Evolutionary conservation across 352 stramenopile genomes (phyloP), one percentile per base, ranked within the genome.

Genomic region (Phytophthora nicotianae): DNA sequence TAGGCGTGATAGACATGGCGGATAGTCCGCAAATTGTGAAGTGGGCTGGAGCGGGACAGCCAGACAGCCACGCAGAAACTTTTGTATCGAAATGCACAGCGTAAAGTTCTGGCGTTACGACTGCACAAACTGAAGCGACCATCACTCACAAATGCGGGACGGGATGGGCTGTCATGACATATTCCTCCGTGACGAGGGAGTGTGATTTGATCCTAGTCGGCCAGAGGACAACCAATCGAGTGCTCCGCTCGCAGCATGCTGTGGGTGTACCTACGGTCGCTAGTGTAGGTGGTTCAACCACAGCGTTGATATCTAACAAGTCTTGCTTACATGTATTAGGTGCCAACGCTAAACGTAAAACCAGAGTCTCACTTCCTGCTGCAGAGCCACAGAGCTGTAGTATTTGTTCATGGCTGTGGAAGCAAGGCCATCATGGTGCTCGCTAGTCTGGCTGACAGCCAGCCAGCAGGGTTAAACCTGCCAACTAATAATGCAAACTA

Each of bases 101-200:
- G 32, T 38, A 38, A 38, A 38, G 32, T 38, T 38, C n/a, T 5
- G 11, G 32, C 10, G 32, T 38, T 38, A 13, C 32, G 32, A 38
- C 32, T 38, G 32, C 2, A 8, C 14, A 52, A 26, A 41, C 46
- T 52, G 46, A 52, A 40, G 46, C 17, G 26, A 52, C 46, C 46
- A 52, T 17, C 26, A 38, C 29, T 43, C 19, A 60, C 27, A 16
- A 2, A 3, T 26, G 11, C 42, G 20, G 42, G 42, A 17, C 26
- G 13, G 16, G 17, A 11, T 6, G n/a, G n/a, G n/a, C n/a, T n/a
- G n/a, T n/a, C n/a, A n/a, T n/a, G n/a, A n/a, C n/a, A n/a, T n/a
- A n/a, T n/a, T n/a, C n/a, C n/a, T n/a, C n/a, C 45, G 32, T 55
- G 54, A 62, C 45, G 54, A 49, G 43, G 21, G 33, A n/a, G n/a